Percentiles rank a stretch among this genome's conserved stretches.
These are phyloP conservation scores for Centaurea solstitialis DNA, from an alignment of 129 eudicot species.

Conservation along the genomic window DNA sequence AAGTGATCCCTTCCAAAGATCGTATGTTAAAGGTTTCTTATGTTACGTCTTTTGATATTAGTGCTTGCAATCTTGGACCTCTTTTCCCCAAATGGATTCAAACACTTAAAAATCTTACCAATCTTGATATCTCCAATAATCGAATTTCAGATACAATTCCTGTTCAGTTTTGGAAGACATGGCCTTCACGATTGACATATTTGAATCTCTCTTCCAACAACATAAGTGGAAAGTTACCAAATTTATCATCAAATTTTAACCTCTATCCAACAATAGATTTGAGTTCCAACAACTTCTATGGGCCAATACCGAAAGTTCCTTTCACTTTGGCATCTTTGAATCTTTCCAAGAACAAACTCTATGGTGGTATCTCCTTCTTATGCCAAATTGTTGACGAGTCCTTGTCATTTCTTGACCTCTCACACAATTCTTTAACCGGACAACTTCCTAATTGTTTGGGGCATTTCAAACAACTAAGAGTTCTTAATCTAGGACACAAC, in stretches of 20 bases:
- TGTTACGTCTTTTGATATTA: no score
- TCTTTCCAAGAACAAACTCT: constrained; percentile 39
- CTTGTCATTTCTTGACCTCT: constrained; percentile 22
- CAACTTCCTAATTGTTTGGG: constrained; percentile 29
- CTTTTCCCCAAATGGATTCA: constrained; percentile 55
- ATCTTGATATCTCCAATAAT: constrained; percentile 4
- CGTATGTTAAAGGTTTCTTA: no score
- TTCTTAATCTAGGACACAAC: constrained; percentile 37
- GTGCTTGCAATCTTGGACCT: no score
- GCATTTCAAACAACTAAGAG: not conserved
- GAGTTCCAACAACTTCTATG: constrained; percentile 25
- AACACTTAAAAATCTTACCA: constrained; percentile 21
- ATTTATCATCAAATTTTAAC: no score
- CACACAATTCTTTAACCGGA: constrained; percentile 18
- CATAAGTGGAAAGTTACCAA: constrained; percentile 25
- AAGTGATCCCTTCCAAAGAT: not conserved
- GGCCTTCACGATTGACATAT: no score
- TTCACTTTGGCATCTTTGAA: not conserved
- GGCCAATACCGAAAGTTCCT: constrained; percentile 22
- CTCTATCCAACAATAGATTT: no score
- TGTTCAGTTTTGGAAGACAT: no score
- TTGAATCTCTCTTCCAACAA: not conserved
- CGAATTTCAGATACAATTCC: constrained; percentile 13
- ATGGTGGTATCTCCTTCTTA: constrained; percentile 30
- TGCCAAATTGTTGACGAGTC: constrained; percentile 13